Percentiles rank a stretch among this genome's conserved stretches.
Conservation (phyloP, 2,329 filamentous ascomycete species). For the Talaromyces sp. region DNA sequence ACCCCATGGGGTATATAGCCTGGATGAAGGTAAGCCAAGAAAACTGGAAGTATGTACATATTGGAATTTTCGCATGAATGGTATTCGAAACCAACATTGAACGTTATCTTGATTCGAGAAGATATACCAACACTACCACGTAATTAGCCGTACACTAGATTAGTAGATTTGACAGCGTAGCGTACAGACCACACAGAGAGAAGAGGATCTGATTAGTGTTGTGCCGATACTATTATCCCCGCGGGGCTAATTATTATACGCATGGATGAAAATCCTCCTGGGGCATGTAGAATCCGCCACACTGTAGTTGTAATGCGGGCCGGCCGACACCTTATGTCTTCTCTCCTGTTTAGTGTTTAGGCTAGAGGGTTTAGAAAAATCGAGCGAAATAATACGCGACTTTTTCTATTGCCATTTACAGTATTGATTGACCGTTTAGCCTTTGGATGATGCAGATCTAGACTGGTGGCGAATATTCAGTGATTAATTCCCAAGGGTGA, state of each 20-base stretch:
- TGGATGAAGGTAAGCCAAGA: no score
- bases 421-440: background rate
- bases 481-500: background rate
- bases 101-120: background rate
- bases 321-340: background rate
- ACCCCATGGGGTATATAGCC: background rate
- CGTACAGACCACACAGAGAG: background rate
- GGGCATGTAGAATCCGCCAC: background rate
- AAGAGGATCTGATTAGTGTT: background rate
- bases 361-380: no score
- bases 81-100: no score
- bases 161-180: no score
- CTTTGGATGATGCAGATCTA: background rate
- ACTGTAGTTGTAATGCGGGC: background rate
- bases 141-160: background rate
- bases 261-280: conserved; percentile 4
- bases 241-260: background rate
- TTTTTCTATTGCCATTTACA: background rate
- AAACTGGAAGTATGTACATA: no score
- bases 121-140: background rate
- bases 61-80: no score
- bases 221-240: background rate
- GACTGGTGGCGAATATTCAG: background rate
- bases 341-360: background rate
- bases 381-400: background rate